A percentile compares a stretch with the other conserved stretches of the same genome.
Conservation (phyloP, 2,329 filamentous ascomycete species). For the Venturiaceae sp. region DNA sequence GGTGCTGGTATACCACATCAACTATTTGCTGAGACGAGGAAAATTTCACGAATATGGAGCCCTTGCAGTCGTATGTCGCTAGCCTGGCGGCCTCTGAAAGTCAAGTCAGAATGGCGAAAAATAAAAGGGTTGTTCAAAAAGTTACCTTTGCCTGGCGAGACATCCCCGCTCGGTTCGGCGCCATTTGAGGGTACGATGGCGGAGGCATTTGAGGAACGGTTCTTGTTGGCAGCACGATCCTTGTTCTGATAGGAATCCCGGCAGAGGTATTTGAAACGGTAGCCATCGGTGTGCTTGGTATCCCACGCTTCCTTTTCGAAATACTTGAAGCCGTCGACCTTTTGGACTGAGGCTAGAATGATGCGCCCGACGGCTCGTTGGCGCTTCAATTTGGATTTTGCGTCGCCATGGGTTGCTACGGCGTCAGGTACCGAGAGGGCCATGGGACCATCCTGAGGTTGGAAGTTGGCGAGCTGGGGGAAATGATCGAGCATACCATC, state of each 20-base stretch:
- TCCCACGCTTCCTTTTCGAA: constrained; percentile 20
- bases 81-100: constrained; percentile 3
- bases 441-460: background rate
- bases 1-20: constrained; percentile 26
- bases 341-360: constrained; percentile 20
- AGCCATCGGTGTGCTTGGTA: constrained; percentile 20
- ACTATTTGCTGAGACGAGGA: constrained; percentile 23
- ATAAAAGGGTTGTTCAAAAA: too few species aligned
- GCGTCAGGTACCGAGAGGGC: constrained; percentile 8
- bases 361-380: constrained; percentile 9
- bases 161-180: background rate
- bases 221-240: constrained; percentile 16
- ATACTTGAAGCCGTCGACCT: constrained; percentile 24
- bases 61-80: constrained; percentile 22
- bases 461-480: background rate
- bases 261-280: constrained; percentile 23
- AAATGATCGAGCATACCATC: constrained; percentile 4
- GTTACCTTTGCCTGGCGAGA: constrained; percentile 4
- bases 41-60: constrained; percentile 24
- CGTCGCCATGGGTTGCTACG: constrained; percentile 7
- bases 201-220: constrained; percentile 6
- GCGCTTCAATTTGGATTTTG: constrained; percentile 10
- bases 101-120: background rate
- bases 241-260: constrained; percentile 22
- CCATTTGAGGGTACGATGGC: constrained; percentile 8